phyloP scores from a whole-genome alignment of 768 basidiomycete species.

The Mycena polygramma region DNA sequence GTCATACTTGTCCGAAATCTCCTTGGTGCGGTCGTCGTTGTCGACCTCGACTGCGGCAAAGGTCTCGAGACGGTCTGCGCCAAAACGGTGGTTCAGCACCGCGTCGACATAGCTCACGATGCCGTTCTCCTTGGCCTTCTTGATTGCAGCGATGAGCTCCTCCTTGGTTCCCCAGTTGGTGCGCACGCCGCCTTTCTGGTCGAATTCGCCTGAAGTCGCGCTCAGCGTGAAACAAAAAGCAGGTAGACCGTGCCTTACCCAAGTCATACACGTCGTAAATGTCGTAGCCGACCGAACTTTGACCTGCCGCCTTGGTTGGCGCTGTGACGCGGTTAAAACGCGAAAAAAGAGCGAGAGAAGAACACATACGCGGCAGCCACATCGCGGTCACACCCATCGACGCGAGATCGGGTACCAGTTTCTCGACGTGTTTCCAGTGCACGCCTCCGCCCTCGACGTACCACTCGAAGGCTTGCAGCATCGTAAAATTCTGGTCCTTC shows the following conservation, averaged over 20 bases:
- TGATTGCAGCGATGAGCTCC: constrained; percentile 66
- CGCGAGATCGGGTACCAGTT: constrained; percentile 36
- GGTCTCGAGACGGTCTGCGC: constrained; percentile 71
- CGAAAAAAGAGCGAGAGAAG: too few species aligned
- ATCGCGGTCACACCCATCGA: constrained; percentile 41
- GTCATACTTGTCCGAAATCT: constrained; percentile 41
- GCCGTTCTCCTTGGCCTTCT: constrained; percentile 62
- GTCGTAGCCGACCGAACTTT: constrained; percentile 43
- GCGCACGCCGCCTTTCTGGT: constrained; percentile 63
- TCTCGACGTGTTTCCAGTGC: constrained; percentile 40
- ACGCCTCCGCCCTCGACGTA: constrained; percentile 40
- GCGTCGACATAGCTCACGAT: constrained; percentile 74
- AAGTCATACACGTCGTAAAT: constrained; percentile 65
- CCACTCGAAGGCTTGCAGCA: constrained; percentile 45
- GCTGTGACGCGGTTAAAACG: constrained; percentile 30
- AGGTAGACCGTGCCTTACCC: neutral
- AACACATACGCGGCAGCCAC: constrained; percentile 42
- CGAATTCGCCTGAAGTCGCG: constrained; percentile 59
- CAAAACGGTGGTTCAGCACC: constrained; percentile 73
- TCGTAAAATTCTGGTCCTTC: constrained; percentile 39
- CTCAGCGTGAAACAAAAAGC: neutral
- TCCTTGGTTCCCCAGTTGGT: constrained; percentile 82
- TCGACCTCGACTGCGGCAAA: constrained; percentile 71
- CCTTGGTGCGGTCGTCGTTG: constrained; percentile 51
- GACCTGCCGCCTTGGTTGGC: constrained; percentile 43